Percentiles rank a stretch among this genome's conserved stretches.
Conservation (phyloP, 768 basidiomycete species). For the Termitomyces sp. region DNA sequence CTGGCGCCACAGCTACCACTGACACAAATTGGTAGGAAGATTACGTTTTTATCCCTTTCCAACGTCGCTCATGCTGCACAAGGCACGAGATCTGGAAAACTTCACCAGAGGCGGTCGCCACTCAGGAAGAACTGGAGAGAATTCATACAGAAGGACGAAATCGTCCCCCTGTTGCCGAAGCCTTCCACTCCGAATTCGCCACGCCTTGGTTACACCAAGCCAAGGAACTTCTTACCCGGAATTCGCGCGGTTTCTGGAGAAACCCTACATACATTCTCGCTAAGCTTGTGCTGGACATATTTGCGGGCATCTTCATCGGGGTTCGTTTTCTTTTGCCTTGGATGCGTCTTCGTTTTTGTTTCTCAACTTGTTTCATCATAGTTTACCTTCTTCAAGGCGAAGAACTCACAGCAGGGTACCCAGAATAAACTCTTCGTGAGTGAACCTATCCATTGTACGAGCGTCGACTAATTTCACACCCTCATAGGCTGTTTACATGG, state of each 20-base stretch:
- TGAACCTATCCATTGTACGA: constrained; percentile 1
- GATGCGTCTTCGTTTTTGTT: neutral
- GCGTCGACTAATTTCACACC: neutral
- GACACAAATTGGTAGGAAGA: constrained; percentile 52
- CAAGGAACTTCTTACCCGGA: constrained; percentile 38
- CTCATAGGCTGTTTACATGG: constrained; percentile 53
- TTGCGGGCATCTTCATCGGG: constrained; percentile 52
- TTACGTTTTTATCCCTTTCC: constrained; percentile 29
- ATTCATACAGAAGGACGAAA: constrained; percentile 52
- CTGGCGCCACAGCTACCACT: constrained; percentile 58
- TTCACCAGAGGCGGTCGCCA: constrained; percentile 32
- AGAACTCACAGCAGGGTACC: constrained; percentile 48
- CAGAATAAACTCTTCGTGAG: constrained; percentile 68
- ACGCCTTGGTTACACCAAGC: constrained; percentile 52
- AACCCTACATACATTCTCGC: constrained; percentile 58
- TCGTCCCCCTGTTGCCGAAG: constrained; percentile 32
- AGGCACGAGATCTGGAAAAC: constrained; percentile 39
- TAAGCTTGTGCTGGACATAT: constrained; percentile 53
- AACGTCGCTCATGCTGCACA: constrained; percentile 19
- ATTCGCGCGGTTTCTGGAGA: constrained; percentile 48
- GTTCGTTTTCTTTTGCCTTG: constrained; percentile 21
- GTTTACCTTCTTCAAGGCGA: constrained; percentile 64
- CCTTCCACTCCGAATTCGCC: constrained; percentile 43
- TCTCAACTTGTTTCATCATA: constrained; percentile 12
- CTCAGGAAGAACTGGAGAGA: constrained; percentile 33